These are phyloP conservation scores for Leishmania braziliensis DNA, from an alignment of 208 protist genomes.

Conservation along the genomic window DNA sequence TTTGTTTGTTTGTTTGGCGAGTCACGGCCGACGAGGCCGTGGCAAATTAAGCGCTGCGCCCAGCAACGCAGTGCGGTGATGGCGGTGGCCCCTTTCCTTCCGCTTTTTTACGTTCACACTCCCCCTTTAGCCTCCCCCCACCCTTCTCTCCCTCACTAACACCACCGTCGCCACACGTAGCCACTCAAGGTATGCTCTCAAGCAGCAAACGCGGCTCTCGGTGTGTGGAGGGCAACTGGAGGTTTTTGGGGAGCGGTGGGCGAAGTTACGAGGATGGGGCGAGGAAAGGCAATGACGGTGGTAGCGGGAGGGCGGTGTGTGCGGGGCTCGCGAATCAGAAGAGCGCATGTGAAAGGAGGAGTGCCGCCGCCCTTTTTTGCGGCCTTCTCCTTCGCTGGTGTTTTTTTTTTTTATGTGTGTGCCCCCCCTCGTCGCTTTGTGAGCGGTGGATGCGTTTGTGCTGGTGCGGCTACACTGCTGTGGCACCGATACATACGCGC, in stretches of 20 bases:
- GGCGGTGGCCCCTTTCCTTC: background rate
- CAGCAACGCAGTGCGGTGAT: background rate
- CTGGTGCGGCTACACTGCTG: background rate
- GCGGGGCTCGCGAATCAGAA: background rate
- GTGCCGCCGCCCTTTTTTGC: background rate
- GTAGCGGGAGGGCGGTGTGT: too few relatives aligned
- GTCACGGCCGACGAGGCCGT: background rate
- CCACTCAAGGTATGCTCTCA: background rate
- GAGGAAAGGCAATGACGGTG: background rate
- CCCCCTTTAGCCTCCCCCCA: background rate
- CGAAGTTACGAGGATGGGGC: background rate
- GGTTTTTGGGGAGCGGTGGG: background rate
- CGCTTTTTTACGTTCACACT: background rate
- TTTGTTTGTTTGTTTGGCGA: background rate
- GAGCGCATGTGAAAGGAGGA: background rate
- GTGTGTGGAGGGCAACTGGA: too few relatives aligned
- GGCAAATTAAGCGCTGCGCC: background rate
- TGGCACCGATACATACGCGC: background rate
- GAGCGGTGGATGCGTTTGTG: background rate
- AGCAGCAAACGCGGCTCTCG: background rate
- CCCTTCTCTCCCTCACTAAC: background rate
- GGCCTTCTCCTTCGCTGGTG: background rate
- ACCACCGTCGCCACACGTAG: background rate
- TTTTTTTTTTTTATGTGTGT: background rate
- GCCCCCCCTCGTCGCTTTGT: background rate